These are phyloP conservation scores for Globisporangium recalcitrans DNA, from an alignment of 352 stramenopile species.

Conservation along the genomic window DNA sequence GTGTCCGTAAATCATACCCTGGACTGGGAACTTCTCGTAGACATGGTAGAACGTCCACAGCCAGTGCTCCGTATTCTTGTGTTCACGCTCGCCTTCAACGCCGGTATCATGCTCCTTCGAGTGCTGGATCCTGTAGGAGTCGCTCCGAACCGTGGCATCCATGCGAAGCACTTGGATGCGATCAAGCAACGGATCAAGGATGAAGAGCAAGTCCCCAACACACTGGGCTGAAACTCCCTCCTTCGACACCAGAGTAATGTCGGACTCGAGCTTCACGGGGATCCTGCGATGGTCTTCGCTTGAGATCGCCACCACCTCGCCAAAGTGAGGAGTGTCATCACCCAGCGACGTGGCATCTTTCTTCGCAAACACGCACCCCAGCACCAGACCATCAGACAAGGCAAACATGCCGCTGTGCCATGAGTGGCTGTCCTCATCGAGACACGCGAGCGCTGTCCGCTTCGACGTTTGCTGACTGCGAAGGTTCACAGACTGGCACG, in stretches of 20 bases:
- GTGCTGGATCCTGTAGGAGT: constrained; percentile 45
- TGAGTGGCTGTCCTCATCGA: not conserved
- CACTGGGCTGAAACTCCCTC: constrained; percentile 15
- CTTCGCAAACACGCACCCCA: constrained; percentile 15
- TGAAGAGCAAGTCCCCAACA: constrained; percentile 26
- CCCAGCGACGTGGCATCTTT: not conserved
- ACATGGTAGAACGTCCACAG: constrained; percentile 32
- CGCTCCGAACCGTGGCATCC: constrained; percentile 35
- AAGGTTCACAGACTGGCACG: constrained; percentile 36
- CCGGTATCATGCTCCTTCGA: not conserved
- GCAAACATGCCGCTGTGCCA: constrained; percentile 18
- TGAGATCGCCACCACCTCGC: constrained; percentile 12
- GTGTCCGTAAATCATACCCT: constrained; percentile 11
- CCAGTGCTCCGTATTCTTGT: constrained; percentile 1
- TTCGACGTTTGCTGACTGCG: constrained; percentile 38
- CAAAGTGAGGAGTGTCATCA: not conserved
- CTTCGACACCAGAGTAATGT: constrained; percentile 7
- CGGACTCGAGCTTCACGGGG: constrained; percentile 18
- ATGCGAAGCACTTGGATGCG: constrained; percentile 17
- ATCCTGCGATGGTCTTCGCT: constrained; percentile 29
- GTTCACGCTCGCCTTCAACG: not conserved
- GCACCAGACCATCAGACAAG: constrained; percentile 24
- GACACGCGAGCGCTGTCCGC: constrained; percentile 9
- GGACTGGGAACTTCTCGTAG: constrained; percentile 49
- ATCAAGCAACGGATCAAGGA: constrained; percentile 20